These are phyloP conservation scores for Ilex asprella DNA, from an alignment of 257 asterid species.

Conservation along the genomic window DNA sequence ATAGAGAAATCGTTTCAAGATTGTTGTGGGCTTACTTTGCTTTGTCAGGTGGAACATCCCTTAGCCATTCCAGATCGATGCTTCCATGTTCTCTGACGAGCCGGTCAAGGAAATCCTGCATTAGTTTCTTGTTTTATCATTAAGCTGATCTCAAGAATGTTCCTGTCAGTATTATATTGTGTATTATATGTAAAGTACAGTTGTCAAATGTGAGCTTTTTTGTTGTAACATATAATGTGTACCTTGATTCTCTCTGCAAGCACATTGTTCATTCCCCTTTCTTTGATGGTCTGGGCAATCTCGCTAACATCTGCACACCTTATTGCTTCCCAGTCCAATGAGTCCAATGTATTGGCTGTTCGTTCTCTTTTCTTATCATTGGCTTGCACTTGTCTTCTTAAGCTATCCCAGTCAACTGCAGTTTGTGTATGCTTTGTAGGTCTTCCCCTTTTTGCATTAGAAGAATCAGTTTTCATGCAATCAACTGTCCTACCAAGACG, in stretches of 20 bases:
- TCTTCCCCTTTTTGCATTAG: slow-evolving; percentile 41
- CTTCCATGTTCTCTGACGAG: slow-evolving; percentile 9
- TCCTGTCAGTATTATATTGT: neutral
- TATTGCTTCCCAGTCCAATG: slow-evolving; percentile 19
- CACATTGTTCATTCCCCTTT: slow-evolving; percentile 14
- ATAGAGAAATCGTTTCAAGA: neutral
- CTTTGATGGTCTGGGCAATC: slow-evolving; percentile 10
- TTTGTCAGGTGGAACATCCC: slow-evolving; percentile 15
- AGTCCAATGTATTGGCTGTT: neutral
- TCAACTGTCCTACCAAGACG: slow-evolving; percentile 3
- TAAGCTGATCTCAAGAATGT: neutral
- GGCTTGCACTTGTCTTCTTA: slow-evolving; percentile 2
- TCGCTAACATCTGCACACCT: slow-evolving; percentile 9
- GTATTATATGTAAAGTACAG: neutral
- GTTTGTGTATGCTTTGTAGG: slow-evolving; percentile 45
- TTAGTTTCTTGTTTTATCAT: neutral
- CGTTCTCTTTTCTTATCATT: neutral
- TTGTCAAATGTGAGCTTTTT: neutral
- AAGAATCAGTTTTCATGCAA: slow-evolving; percentile 13
- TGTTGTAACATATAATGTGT: too few relatives aligned
- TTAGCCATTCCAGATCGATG: slow-evolving; percentile 18
- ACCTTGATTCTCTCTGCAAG: slow-evolving; percentile 25
- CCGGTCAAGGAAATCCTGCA: slow-evolving; percentile 11
- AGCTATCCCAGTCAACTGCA: slow-evolving; percentile 1
- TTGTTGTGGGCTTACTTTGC: slow-evolving; percentile 15